Evolutionary conservation across 495 filamentous ascomycete genomes (phyloP).

Genomic region (Penicillium malachiteum): DNA sequence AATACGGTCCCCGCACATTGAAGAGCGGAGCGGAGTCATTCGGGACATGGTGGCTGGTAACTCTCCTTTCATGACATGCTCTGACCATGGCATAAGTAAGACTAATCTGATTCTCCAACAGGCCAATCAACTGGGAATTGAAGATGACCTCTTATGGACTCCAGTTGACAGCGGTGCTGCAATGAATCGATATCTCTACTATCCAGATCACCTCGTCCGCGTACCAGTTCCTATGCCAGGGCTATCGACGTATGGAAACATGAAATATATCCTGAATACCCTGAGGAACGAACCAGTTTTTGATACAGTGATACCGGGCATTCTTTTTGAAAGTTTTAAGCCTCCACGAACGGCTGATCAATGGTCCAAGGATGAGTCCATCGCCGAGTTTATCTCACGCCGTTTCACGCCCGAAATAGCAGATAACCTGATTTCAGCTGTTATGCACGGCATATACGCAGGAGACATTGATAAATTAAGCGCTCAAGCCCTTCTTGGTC

Average conservation of each 20-base stretch:
- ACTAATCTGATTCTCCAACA: conserved; percentile 3
- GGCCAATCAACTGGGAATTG: conserved; percentile 51
- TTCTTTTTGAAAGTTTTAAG: conserved; percentile 40
- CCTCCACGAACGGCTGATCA: conserved; percentile 20
- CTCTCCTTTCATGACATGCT: conserved; percentile 3
- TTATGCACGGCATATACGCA: conserved; percentile 92
- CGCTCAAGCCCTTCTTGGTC: conserved; percentile 58
- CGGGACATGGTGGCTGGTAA: conserved; percentile 58
- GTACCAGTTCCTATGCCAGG: conserved; percentile 52
- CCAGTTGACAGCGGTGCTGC: conserved; percentile 48
- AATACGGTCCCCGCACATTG: conserved; percentile 82
- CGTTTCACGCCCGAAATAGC: conserved; percentile 56
- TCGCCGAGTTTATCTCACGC: conserved; percentile 65
- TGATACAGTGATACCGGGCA: conserved; percentile 40
- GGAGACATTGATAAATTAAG: conserved; percentile 84
- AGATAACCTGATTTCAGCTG: conserved; percentile 73
- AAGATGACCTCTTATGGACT: conserved; percentile 60
- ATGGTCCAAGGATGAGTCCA: conserved; percentile 60
- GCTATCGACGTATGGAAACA: conserved; percentile 22
- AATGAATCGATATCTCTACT: conserved; percentile 81
- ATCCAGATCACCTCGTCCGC: conserved; percentile 80
- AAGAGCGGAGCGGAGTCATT: conserved; percentile 51
- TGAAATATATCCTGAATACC: conserved; percentile 19
- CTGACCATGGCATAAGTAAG: background rate
- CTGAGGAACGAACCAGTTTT: conserved; percentile 66